Percentiles rank a stretch among this genome's conserved stretches.
These are phyloP conservation scores for Pythium utonaiense DNA, from an alignment of 352 stramenopile species.

Conservation along the genomic window DNA sequence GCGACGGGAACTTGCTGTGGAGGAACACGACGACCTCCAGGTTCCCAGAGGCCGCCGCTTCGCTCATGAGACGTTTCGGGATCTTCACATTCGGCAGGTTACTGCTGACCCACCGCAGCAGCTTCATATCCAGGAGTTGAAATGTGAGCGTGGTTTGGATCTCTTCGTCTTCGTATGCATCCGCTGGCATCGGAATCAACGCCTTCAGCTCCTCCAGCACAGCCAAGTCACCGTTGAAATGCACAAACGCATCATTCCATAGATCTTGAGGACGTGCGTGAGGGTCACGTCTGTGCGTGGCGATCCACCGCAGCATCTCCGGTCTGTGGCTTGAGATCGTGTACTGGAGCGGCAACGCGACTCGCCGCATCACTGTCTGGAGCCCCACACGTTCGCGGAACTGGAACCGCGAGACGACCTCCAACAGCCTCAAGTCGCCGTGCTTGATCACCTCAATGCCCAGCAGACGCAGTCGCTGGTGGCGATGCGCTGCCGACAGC, in stretches of 20 bases:
- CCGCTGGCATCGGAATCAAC: not conserved
- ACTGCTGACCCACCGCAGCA: constrained; percentile 5
- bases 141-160: not conserved
- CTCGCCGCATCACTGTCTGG: constrained; percentile 3
- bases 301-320: constrained; percentile 15
- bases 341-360: constrained; percentile 17
- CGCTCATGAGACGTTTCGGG: constrained; percentile 9
- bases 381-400: constrained; percentile 8
- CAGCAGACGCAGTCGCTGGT: constrained; percentile 9
- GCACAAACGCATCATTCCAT: constrained; percentile 9
- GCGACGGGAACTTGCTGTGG: constrained; percentile 1
- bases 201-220: constrained; percentile 12
- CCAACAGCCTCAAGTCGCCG: constrained; percentile 10
- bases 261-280: not conserved
- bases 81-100: constrained; percentile 3
- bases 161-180: not conserved
- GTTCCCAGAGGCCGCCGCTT: constrained; percentile 4
- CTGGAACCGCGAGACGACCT: not conserved
- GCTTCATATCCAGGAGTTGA: constrained; percentile 1
- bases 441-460: constrained; percentile 14
- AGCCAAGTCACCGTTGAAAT: constrained; percentile 9
- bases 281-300: constrained; percentile 2
- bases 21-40: constrained; percentile 10
- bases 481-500: not conserved
- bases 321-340: constrained; percentile 3